Conservation (phyloP, 1,139 yeast species). For the Kodamaea sp. region DNA sequence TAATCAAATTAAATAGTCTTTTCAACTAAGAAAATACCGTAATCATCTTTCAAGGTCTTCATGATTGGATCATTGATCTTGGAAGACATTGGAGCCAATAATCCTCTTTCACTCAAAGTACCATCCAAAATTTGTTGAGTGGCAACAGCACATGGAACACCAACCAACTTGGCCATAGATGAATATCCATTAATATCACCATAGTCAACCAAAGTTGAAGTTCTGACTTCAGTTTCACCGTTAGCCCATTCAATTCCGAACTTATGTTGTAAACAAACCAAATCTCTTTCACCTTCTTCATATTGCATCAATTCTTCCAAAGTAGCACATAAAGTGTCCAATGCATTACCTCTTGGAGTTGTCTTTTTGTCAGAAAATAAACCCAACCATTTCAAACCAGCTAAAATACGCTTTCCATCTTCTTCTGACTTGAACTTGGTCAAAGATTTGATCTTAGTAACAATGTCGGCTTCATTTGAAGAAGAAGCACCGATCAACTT, state of each 20-base stretch:
- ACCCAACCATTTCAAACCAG: conserved; percentile 93
- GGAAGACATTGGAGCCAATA: conserved; percentile 89
- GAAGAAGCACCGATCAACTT: conserved; percentile 72
- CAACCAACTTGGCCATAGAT: conserved; percentile 97
- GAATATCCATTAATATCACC: conserved; percentile 94
- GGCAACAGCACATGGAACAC: conserved; percentile 98
- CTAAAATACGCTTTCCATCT: conserved; percentile 80
- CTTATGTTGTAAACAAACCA: conserved; percentile 94
- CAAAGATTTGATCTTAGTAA: conserved; percentile 70
- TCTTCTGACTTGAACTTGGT: conserved; percentile 77
- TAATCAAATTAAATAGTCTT: conserved; percentile 36
- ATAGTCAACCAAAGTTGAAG: conserved; percentile 91
- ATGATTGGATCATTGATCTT: conserved; percentile 87
- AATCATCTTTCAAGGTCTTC: conserved; percentile 85
- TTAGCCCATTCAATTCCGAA: conserved; percentile 97
- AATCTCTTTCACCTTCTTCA: conserved; percentile 91
- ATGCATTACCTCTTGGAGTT: conserved; percentile 89
- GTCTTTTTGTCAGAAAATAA: conserved; percentile 72
- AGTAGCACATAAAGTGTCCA: conserved; percentile 95
- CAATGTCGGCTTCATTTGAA: conserved; percentile 63
- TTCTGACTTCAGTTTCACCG: conserved; percentile 85
- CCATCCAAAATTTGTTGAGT: conserved; percentile 83
- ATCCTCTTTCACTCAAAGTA: conserved; percentile 63
- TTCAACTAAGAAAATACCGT: conserved; percentile 84
- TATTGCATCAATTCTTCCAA: conserved; percentile 95